Evolutionary conservation across 1,284 basidiomycete genomes (phyloP), one percentile per base, ranked within the genome.

Genomic region (Cryptococcus sp.): DNA sequence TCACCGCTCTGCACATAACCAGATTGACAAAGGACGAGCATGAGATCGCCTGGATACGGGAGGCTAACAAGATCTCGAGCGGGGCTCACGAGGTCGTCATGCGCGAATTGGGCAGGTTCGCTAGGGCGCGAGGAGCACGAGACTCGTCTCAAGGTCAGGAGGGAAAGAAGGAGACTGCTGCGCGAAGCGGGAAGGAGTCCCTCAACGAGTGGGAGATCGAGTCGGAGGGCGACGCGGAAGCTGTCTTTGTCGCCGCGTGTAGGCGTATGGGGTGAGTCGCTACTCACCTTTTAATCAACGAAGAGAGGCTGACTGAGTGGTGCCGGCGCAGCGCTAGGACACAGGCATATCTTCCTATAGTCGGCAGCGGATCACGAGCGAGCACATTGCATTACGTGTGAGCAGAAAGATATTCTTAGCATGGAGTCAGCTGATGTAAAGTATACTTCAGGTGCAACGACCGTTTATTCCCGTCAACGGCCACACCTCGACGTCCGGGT

Each of bases 341-440:
- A n/a, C 89, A 91, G 79, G 90, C 92, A 0, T 95, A 96, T 76
- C 82, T 90, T 11, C 92, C 93, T 0, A 94, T 95, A 58, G 88
- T 92, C 8, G 93, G 91, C 0, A 87, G 88, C 0, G 88, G 91
- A 0, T 85, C 85, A 3, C 84, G 90, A 25, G 91, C 92, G 1
- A 87, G 90, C 5, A 94, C 91, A 0, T 79, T 96, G 5, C 92
- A 95, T 71, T 95, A 95, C 75, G 92, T 91, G 85, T 71, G 85
- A 87, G 66, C 20, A 22, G 13, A 46, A 25, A 23, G 22, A 39
- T 30, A 19, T 20, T 40, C 56, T 62, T 55, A 60, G 11, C 47
- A 19, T 10, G 13, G 13, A 35, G 10, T 35, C 30, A 35, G 2
- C 13, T 35, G 30, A 35, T 10, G 30, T 35, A 13, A 35, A 35